Percentiles rank a stretch among this genome's conserved stretches.
phyloP scores from a whole-genome alignment of 345 rosid species.

The Durio zibethinus region DNA sequence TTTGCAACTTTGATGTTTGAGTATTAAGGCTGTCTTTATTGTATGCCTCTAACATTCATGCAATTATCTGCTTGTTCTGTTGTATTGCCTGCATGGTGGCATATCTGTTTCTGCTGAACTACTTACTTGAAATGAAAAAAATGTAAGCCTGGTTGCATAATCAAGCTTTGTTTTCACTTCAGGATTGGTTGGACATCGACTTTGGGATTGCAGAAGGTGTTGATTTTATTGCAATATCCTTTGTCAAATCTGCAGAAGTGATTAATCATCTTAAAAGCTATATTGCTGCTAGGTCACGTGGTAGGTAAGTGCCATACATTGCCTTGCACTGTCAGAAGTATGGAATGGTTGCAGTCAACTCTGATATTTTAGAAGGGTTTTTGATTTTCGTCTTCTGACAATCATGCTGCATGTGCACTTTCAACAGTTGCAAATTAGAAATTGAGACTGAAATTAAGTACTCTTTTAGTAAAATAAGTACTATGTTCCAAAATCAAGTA shows the following conservation, averaged over 20 bases:
- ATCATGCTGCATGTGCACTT: neutral
- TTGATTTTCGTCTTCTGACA: neutral
- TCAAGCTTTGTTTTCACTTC: slow-evolving; percentile 22
- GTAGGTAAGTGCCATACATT: slow-evolving; percentile 42
- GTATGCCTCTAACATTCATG: neutral
- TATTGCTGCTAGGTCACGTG: slow-evolving; percentile 83
- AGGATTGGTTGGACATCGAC: slow-evolving; percentile 99
- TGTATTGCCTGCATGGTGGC: neutral
- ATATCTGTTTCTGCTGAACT: neutral
- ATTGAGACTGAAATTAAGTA: neutral
- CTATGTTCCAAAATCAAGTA: neutral
- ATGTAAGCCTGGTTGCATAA: slow-evolving; percentile 10
- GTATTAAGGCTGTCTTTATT: neutral
- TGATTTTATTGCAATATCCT: slow-evolving; percentile 95
- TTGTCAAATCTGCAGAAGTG: slow-evolving; percentile 99
- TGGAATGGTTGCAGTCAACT: neutral
- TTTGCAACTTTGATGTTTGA: neutral
- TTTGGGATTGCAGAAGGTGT: slow-evolving; percentile 97
- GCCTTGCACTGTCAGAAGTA: slow-evolving; percentile 1
- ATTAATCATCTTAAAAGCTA: slow-evolving; percentile 92
- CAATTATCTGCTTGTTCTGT: neutral
- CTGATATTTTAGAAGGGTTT: neutral
- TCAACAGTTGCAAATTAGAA: neutral
- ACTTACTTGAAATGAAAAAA: neutral
- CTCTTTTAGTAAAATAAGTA: neutral